phyloP scores from a whole-genome alignment of 225 moss, liverwort and hornwort genomes.

The Neckera pumila region DNA sequence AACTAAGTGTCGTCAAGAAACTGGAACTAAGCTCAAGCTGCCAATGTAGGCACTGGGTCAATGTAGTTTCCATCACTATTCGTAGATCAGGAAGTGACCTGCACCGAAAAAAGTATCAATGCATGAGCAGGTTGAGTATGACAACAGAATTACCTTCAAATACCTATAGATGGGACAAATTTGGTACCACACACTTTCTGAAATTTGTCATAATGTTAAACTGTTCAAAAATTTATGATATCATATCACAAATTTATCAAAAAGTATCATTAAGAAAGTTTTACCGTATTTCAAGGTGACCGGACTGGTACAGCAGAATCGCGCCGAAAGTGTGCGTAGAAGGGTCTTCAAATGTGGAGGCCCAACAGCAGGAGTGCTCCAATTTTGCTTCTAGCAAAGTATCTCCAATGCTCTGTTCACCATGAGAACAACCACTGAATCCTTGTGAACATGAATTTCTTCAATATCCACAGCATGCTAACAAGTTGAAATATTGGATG shows the following conservation, averaged over 20 bases:
- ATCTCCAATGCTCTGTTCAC: constrained; percentile 41
- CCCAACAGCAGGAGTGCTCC: constrained; percentile 72
- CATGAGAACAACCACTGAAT: constrained; percentile 5
- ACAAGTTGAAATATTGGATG: background rate
- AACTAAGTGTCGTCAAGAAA: constrained; percentile 40
- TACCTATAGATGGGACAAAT: background rate
- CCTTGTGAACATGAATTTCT: background rate
- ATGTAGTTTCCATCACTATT: constrained; percentile 57
- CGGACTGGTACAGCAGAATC: constrained; percentile 56
- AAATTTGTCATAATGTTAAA: background rate
- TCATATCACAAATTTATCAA: background rate
- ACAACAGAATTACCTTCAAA: background rate
- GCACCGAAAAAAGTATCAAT: background rate
- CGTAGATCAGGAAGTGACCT: constrained; percentile 88
- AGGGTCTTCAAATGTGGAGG: constrained; percentile 44
- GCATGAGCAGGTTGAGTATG: background rate
- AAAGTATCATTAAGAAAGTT: background rate
- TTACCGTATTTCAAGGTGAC: constrained; percentile 80
- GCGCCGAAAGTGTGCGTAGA: constrained; percentile 36
- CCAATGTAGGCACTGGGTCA: constrained; percentile 59
- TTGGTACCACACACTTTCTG: background rate
- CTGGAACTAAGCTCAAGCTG: constrained; percentile 51
- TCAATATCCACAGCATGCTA: background rate
- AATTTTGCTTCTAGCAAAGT: constrained; percentile 45
- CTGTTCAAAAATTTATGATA: background rate